Evolutionary conservation across 2,329 filamentous ascomycete species (phyloP).

Genomic region (Phyllosticta citriasiana): DNA sequence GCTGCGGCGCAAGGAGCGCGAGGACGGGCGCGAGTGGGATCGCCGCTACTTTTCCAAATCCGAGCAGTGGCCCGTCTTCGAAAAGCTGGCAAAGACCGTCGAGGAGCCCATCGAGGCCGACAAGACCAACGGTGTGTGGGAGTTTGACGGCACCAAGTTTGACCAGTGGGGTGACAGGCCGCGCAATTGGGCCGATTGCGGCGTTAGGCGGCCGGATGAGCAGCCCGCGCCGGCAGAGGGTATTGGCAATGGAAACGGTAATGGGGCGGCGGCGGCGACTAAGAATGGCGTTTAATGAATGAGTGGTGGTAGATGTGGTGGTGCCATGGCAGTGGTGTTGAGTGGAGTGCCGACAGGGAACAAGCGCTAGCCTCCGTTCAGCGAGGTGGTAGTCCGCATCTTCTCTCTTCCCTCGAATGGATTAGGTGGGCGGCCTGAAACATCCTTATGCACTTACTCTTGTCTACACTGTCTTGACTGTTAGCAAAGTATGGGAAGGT

Average conservation of each 20-base stretch:
- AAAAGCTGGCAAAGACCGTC: conserved; percentile 36
- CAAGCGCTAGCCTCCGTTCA: not conserved
- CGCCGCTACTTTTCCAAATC: conserved; percentile 63
- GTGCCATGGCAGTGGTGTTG: not conserved
- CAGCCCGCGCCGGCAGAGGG: not conserved
- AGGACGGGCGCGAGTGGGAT: conserved; percentile 69
- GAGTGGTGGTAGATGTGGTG: not conserved
- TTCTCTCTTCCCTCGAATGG: too few relatives aligned
- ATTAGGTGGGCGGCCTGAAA: too few relatives aligned
- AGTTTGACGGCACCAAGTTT: conserved; percentile 49
- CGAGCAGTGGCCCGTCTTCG: conserved; percentile 33
- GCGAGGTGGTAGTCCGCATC: not conserved
- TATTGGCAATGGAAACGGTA: not conserved
- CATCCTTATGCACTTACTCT: too few relatives aligned
- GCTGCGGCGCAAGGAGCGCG: conserved; percentile 61
- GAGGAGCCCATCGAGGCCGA: conserved; percentile 46
- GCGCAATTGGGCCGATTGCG: not conserved
- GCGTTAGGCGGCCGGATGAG: not conserved
- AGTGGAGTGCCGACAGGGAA: not conserved
- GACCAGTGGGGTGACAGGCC: not conserved
- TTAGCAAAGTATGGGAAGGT: too few relatives aligned
- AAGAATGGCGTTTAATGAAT: not conserved
- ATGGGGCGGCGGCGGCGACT: not conserved
- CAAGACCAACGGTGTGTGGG: conserved; percentile 62
- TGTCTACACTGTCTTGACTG: too few relatives aligned